These are phyloP conservation scores for Albugo candida DNA, from an alignment of 352 stramenopile species.

Conservation along the genomic window DNA sequence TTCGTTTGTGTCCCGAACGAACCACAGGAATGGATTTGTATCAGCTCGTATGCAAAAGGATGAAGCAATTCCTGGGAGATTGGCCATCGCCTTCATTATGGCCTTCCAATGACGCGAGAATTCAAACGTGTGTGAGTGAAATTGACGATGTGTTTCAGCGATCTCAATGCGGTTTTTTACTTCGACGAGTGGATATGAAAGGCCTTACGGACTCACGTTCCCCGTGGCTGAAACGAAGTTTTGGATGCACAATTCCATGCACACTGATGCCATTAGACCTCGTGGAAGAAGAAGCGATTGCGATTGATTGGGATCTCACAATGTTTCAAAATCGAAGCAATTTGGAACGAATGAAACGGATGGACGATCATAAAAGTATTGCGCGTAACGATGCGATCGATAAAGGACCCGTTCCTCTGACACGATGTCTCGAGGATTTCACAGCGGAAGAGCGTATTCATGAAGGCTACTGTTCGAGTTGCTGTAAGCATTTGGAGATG, in stretches of 20 bases:
- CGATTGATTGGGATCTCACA: constrained; percentile 71
- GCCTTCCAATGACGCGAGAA: constrained; percentile 7
- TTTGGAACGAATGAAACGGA: constrained; percentile 73
- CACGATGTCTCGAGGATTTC: constrained; percentile 67
- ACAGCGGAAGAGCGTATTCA: constrained; percentile 75
- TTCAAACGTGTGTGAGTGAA: constrained; percentile 27
- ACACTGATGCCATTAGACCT: constrained; percentile 51
- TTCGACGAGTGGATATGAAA: constrained; percentile 70
- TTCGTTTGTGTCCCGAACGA: constrained; percentile 64
- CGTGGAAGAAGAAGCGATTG: constrained; percentile 71
- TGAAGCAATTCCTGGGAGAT: constrained; percentile 55
- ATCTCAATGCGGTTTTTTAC: constrained; percentile 40
- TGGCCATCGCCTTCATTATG: constrained; percentile 19
- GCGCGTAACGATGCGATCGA: constrained; percentile 73
- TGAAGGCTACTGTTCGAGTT: constrained; percentile 93
- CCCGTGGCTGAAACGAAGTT: constrained; percentile 58
- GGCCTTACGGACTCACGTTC: constrained; percentile 60
- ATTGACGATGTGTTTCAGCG: constrained; percentile 69
- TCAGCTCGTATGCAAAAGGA: constrained; percentile 57
- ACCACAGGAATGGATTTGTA: constrained; percentile 69
- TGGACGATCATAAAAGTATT: constrained; percentile 63
- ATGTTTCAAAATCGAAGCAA: constrained; percentile 68
- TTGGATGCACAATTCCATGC: constrained; percentile 65
- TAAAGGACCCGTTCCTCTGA: constrained; percentile 69
- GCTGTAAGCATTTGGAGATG: constrained; percentile 87